A percentile compares a stretch with the other conserved stretches of the same genome.
Evolutionary conservation across 768 basidiomycete species (phyloP).

Genomic region (Mycena venus): DNA sequence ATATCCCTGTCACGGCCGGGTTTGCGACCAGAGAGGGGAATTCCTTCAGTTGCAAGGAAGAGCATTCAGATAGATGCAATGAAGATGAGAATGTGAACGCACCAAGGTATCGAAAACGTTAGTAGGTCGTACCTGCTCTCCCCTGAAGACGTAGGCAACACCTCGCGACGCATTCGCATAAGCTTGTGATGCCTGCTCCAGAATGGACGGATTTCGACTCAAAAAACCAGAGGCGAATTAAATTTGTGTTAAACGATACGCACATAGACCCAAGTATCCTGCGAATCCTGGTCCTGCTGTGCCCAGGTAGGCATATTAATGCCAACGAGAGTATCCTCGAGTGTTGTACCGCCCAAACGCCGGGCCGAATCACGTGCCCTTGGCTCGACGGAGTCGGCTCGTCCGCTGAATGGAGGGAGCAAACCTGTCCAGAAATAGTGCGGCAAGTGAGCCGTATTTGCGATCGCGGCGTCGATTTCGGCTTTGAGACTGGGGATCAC

Average conservation of each 20-base stretch:
- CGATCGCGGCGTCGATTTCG: constrained; percentile 5
- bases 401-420: constrained; percentile 4
- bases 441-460: background rate
- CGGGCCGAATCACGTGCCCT: background rate
- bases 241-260: no score
- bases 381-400: constrained; percentile 7
- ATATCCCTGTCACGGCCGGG: background rate
- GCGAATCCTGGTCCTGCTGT: background rate
- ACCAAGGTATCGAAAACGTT: constrained; percentile 17
- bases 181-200: background rate
- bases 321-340: constrained; percentile 4
- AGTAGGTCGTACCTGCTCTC: background rate
- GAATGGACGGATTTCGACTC: no score
- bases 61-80: background rate
- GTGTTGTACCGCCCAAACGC: constrained; percentile 8
- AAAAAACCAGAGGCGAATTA: no score
- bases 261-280: constrained; percentile 14
- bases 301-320: background rate
- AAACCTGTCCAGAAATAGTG: constrained; percentile 15
- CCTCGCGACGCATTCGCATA: background rate
- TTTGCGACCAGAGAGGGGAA: background rate
- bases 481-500: background rate
- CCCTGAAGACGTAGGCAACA: constrained; percentile 3
- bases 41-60: background rate
- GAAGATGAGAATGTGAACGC: background rate